phyloP scores from a whole-genome alignment of 768 basidiomycete species.

The Postia placenta region DNA sequence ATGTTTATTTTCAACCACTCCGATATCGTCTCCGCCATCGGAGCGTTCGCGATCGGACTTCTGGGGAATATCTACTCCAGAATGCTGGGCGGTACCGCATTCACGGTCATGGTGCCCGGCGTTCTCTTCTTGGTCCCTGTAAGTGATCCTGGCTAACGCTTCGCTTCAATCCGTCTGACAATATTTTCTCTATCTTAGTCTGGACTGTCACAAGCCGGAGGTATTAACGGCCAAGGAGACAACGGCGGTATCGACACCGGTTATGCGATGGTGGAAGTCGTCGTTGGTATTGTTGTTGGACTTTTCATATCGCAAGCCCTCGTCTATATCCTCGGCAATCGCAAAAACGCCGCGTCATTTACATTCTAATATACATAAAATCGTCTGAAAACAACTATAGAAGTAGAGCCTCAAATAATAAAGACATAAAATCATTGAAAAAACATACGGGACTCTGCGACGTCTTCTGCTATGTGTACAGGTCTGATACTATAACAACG shows the following conservation, averaged over 20 bases:
- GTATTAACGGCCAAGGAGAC: conserved; percentile 74
- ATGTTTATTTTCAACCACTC: conserved; percentile 78
- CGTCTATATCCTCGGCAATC: conserved; percentile 76
- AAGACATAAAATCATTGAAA: not conserved
- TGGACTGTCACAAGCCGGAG: conserved; percentile 78
- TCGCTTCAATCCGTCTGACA: conserved; percentile 2
- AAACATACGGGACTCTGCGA: not conserved
- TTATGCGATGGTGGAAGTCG: conserved; percentile 82
- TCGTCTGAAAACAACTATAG: not conserved
- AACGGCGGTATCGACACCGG: conserved; percentile 72
- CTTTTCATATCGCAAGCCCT: conserved; percentile 81
- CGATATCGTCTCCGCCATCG: conserved; percentile 77
- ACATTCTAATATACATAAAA: conserved; percentile 53
- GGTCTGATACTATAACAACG: too few relatives aligned
- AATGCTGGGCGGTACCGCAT: conserved; percentile 77
- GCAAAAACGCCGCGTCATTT: conserved; percentile 80
- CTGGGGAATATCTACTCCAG: conserved; percentile 76
- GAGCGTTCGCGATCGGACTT: conserved; percentile 71
- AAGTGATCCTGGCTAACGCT: conserved; percentile 26
- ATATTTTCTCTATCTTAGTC: conserved; percentile 37
- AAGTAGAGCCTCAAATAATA: not conserved
- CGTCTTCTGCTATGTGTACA: too few relatives aligned
- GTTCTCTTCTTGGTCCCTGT: conserved; percentile 83
- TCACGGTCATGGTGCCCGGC: conserved; percentile 88
- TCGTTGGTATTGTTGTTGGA: conserved; percentile 84